Percentiles rank a stretch among this genome's conserved stretches.
Evolutionary conservation across 805 yeast genomes (phyloP).

Genomic region (Zygosaccharomyces rouxii): DNA sequence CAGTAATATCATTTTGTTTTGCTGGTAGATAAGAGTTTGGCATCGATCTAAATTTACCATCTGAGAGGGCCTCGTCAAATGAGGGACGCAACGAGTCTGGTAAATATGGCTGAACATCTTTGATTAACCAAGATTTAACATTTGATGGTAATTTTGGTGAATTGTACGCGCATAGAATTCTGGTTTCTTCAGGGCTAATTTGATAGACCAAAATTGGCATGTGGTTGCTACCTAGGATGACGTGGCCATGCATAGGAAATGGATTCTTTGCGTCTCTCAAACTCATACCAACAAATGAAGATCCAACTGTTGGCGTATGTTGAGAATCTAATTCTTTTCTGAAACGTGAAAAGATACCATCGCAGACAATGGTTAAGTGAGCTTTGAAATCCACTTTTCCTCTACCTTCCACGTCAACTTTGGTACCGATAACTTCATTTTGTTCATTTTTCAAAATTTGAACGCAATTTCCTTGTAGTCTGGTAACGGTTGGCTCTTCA

Average conservation of each 20-base stretch:
- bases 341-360: slow-evolving; percentile 92
- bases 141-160: slow-evolving; percentile 70
- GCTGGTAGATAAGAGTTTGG: slow-evolving; percentile 92
- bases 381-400: slow-evolving; percentile 47
- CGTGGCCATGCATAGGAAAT: slow-evolving; percentile 77
- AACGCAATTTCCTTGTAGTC: slow-evolving; percentile 80
- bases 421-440: slow-evolving; percentile 71
- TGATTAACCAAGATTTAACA: slow-evolving; percentile 53
- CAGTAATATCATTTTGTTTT: slow-evolving; percentile 60
- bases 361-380: slow-evolving; percentile 72
- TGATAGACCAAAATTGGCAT: slow-evolving; percentile 89
- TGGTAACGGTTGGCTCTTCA: slow-evolving; percentile 66
- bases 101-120: slow-evolving; percentile 59
- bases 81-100: slow-evolving; percentile 66
- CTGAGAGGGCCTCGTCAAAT: slow-evolving; percentile 58
- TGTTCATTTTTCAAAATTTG: slow-evolving; percentile 52
- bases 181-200: slow-evolving; percentile 73
- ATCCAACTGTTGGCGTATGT: slow-evolving; percentile 63
- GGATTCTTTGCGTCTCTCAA: slow-evolving; percentile 75
- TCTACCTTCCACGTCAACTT: slow-evolving; percentile 46
- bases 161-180: slow-evolving; percentile 85
- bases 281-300: slow-evolving; percentile 83
- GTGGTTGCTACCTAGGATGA: slow-evolving; percentile 68
- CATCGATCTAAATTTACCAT: slow-evolving; percentile 69
- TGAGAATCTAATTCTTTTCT: slow-evolving; percentile 64